These are phyloP conservation scores for Phialophora macrospora DNA, from an alignment of 2,329 filamentous ascomycete species.

Conservation along the genomic window DNA sequence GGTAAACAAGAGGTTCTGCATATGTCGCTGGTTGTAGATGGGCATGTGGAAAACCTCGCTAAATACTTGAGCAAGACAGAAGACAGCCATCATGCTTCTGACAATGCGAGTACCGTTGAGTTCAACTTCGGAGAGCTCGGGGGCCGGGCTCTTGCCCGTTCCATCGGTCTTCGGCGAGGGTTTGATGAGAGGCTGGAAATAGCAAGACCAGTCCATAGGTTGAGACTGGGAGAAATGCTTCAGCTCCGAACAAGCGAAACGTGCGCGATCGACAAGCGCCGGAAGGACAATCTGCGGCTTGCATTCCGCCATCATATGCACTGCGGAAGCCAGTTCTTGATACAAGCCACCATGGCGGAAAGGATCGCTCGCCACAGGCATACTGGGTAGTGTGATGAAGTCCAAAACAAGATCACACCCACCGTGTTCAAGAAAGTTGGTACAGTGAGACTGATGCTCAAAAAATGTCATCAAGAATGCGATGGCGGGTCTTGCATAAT, in stretches of 20 bases:
- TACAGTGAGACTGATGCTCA: slow-evolving; percentile 72
- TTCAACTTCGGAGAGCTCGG: slow-evolving; percentile 47
- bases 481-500: slow-evolving; percentile 75
- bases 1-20: slow-evolving; percentile 68
- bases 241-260: slow-evolving; percentile 70
- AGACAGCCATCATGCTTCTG: slow-evolving; percentile 77
- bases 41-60: slow-evolving; percentile 72
- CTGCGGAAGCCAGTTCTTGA: slow-evolving; percentile 72
- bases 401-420: slow-evolving; percentile 78
- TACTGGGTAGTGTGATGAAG: slow-evolving; percentile 78
- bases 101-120: slow-evolving; percentile 74
- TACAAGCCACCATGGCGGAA: slow-evolving; percentile 59
- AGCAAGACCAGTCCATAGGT: slow-evolving; percentile 54
- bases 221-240: slow-evolving; percentile 64
- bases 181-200: slow-evolving; percentile 70
- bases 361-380: slow-evolving; percentile 55
- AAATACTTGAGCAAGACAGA: slow-evolving; percentile 76
- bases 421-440: slow-evolving; percentile 75
- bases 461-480: slow-evolving; percentile 81
- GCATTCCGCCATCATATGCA: slow-evolving; percentile 78
- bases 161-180: slow-evolving; percentile 33
- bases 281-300: slow-evolving; percentile 82
- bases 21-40: slow-evolving; percentile 67
- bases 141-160: slow-evolving; percentile 26
- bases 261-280: slow-evolving; percentile 75